These are phyloP conservation scores for Metschnikowia cerradonensis DNA, from an alignment of 805 yeast genomes.

Conservation along the genomic window DNA sequence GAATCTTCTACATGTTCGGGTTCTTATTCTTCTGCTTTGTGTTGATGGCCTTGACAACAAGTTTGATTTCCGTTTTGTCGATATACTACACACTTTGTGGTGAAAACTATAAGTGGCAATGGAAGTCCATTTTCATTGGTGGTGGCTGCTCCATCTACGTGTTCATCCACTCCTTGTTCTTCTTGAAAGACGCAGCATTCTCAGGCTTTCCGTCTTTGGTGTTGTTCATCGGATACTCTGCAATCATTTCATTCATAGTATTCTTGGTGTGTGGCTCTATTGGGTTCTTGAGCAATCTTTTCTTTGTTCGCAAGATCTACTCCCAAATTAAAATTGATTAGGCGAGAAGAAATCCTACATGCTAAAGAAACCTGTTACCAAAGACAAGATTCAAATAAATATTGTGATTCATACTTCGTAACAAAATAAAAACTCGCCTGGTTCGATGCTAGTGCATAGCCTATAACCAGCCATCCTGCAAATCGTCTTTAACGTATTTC, in stretches of 20 bases:
- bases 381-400: background rate
- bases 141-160: constrained; percentile 88
- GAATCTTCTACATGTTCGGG: constrained; percentile 96
- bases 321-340: constrained; percentile 80
- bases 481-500: constrained; percentile 30
- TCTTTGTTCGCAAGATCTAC: constrained; percentile 76
- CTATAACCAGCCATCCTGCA: constrained; percentile 34
- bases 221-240: constrained; percentile 78
- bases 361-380: background rate
- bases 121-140: constrained; percentile 84
- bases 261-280: constrained; percentile 85
- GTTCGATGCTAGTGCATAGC: background rate
- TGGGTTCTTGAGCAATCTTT: constrained; percentile 72
- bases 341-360: background rate
- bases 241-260: constrained; percentile 61
- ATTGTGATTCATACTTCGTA: background rate
- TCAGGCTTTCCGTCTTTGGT: constrained; percentile 74
- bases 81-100: constrained; percentile 81
- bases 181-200: constrained; percentile 60
- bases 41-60: constrained; percentile 78
- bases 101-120: constrained; percentile 96
- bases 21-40: constrained; percentile 84
- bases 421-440: background rate
- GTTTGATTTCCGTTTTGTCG: constrained; percentile 73
- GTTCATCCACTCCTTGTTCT: constrained; percentile 68